These are phyloP conservation scores for Trichoderma polysporum DNA, from an alignment of 2,329 filamentous ascomycete species.

Conservation along the genomic window DNA sequence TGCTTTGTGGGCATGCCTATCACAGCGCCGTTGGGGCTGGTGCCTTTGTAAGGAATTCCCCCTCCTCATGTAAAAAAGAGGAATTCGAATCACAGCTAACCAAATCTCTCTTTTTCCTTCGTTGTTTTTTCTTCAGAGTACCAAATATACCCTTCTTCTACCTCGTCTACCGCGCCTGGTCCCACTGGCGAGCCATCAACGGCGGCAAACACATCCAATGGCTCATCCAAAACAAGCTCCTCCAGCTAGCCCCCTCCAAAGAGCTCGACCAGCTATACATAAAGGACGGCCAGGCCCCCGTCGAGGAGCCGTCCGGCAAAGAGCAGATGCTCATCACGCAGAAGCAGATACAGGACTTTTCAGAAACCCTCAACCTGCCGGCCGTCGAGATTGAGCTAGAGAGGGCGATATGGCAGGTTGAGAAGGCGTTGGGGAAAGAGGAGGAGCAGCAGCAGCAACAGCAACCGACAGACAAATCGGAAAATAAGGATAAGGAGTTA, in stretches of 20 bases:
- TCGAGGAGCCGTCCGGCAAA: slow-evolving; percentile 27
- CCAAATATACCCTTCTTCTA: slow-evolving; percentile 98
- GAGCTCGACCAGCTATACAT: slow-evolving; percentile 74
- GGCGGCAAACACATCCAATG: slow-evolving; percentile 85
- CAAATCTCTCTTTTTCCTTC: too few relatives aligned
- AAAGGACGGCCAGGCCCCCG: slow-evolving; percentile 37
- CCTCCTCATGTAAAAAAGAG: neutral
- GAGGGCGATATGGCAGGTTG: slow-evolving; percentile 73
- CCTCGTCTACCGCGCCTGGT: slow-evolving; percentile 85
- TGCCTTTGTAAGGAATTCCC: slow-evolving; percentile 74
- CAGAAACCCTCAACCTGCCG: slow-evolving; percentile 63
- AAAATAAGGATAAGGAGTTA: slow-evolving; percentile 23
- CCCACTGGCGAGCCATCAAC: slow-evolving; percentile 81
- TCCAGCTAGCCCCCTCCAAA: slow-evolving; percentile 64
- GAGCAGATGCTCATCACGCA: slow-evolving; percentile 48
- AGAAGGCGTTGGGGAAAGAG: slow-evolving; percentile 47
- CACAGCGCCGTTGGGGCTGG: slow-evolving; percentile 74
- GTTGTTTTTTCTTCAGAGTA: too few relatives aligned
- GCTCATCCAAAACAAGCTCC: slow-evolving; percentile 70
- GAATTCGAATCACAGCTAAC: neutral
- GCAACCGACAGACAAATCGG: slow-evolving; percentile 2
- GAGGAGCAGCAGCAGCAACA: slow-evolving; percentile 27
- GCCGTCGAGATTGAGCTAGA: slow-evolving; percentile 72
- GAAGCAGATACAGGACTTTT: slow-evolving; percentile 56
- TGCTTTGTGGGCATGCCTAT: slow-evolving; percentile 82